A percentile compares a stretch with the other conserved stretches of the same genome.
Evolutionary conservation across 768 basidiomycete genomes (phyloP).

Genomic region (Russula dissimulans): DNA sequence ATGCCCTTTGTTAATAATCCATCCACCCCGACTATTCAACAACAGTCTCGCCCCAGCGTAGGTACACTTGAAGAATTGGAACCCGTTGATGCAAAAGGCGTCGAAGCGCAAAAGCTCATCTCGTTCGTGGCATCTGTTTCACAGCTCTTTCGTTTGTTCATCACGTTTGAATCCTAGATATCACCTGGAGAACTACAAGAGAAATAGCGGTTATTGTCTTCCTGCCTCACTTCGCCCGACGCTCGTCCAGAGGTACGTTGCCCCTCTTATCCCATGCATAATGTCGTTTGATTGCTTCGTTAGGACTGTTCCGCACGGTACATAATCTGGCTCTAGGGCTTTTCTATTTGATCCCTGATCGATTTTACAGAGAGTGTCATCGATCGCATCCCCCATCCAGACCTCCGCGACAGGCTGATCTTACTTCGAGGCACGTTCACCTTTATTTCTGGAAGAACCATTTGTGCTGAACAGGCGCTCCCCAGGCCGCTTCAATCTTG

Average conservation of each 20-base stretch:
- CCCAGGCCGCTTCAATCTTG: constrained; percentile 67
- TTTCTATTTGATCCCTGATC: not conserved
- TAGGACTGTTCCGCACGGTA: constrained; percentile 77
- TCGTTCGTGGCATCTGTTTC: constrained; percentile 36
- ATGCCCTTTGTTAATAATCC: constrained; percentile 35
- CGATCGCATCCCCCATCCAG: constrained; percentile 82
- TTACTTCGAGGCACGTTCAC: constrained; percentile 55
- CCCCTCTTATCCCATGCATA: not conserved
- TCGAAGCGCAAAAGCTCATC: constrained; percentile 76
- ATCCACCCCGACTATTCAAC: constrained; percentile 24
- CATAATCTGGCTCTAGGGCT: constrained; percentile 16
- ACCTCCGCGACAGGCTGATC: constrained; percentile 86
- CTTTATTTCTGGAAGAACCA: not conserved
- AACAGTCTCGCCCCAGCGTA: constrained; percentile 27
- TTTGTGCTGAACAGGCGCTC: not conserved
- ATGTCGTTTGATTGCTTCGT: constrained; percentile 7
- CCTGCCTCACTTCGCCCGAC: constrained; percentile 85
- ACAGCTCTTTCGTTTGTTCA: not conserved
- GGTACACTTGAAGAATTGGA: constrained; percentile 34
- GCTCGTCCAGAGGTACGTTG: constrained; percentile 64
- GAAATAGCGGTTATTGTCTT: constrained; percentile 79
- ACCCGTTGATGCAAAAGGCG: constrained; percentile 61
- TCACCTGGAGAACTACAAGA: constrained; percentile 83
- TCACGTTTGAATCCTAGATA: constrained; percentile 41
- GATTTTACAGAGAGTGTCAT: constrained; percentile 70